Conservation (phyloP, 129 eudicot genomes). For the Flaveria brownii region DNA sequence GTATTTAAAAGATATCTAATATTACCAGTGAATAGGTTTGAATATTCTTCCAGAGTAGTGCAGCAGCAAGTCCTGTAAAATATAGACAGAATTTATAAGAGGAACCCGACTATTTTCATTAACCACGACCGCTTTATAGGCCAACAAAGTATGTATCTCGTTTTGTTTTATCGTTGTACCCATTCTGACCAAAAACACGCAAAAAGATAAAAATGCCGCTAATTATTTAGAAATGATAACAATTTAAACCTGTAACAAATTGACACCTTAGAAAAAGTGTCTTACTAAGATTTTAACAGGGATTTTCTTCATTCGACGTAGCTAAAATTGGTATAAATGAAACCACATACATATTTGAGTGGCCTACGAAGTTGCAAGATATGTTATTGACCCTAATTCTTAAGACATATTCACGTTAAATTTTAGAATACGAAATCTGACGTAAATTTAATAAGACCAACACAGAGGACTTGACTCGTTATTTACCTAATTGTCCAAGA, state of each 20-base stretch:
- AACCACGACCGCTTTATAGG: neutral
- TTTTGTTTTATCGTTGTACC: neutral
- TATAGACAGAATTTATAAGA: neutral
- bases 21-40: slow-evolving; percentile 72
- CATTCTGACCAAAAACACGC: neutral
- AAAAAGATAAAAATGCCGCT: neutral
- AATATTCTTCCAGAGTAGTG: slow-evolving; percentile 68
- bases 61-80: slow-evolving; percentile 63
- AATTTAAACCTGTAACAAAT: neutral
- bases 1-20: neutral
- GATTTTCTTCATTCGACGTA: neutral
- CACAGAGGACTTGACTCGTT: neutral
- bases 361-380: neutral
- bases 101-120: neutral
- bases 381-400: neutral
- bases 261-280: neutral
- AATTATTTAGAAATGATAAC: neutral
- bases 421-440: neutral
- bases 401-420: neutral
- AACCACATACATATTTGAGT: neutral
- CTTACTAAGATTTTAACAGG: neutral
- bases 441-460: neutral
- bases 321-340: slow-evolving; percentile 8
- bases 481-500: slow-evolving; percentile 88
- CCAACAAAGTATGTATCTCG: neutral